Evolutionary conservation across 1,284 basidiomycete species (phyloP), one percentile per base, ranked within the genome.

Genomic region (Somion occarium): DNA sequence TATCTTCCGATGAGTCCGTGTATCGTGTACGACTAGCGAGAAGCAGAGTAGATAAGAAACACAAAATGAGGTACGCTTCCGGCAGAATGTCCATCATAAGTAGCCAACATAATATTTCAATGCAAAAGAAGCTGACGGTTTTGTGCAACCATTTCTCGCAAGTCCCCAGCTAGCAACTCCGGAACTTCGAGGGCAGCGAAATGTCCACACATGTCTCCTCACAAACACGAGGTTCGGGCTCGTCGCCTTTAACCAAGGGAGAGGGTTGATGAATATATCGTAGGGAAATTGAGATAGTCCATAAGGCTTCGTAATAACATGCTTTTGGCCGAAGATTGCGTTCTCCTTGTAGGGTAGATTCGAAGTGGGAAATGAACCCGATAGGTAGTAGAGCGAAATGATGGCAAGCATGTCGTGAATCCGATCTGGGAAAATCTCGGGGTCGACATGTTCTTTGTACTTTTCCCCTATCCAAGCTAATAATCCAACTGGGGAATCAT

Each of bases 351-450:
- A 57, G 1, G 51, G 54, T 5, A 57, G 25, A 13, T 42, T 37
- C 1, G 56, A 49, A 11, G 48, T 53, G 23, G 23, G 46, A 41
- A 53, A 53, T 5, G 54, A 43, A 18, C 49, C 11, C 3, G 51
- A 53, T 13, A 57, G 49, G 48, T 38, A 57, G 51, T 57, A 57
- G 2, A 57, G 19, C n/a, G 56, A 55, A 11, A 55, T 48, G 9
- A 51, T 55, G 23, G 46, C 48, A n/a, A 53, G 49, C 30, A 56
- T 56, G 43, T 49, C 51, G 7, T 50, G 24, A 7, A 44, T 44
- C 9, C 26, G 20, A 13, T 26, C 25, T 2, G 48, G 48, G 9
- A 53, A 27, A 18, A 48, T 51, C 9, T 44, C 39, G 7, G 56
- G 54, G 44, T 57, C 56, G 5, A 55, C 24, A 26, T 44, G 48